A percentile compares a stretch with the other conserved stretches of the same genome.
Evolutionary conservation across 2,329 filamentous ascomycete species (phyloP).

Genomic region (Endoconidiophora polonica): DNA sequence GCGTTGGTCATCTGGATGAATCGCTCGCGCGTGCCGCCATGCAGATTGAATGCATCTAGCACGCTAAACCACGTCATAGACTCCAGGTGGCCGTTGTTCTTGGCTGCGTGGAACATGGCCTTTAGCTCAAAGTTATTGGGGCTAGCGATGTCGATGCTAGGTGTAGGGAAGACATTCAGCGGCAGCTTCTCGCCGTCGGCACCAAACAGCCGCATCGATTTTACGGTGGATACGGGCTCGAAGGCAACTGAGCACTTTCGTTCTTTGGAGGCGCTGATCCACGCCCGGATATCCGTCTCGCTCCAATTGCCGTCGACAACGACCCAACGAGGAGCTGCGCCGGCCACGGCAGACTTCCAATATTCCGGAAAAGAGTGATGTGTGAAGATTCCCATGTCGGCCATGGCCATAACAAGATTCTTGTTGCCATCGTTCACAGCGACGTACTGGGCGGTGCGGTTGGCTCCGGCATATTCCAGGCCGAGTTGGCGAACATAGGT

Average conservation of each 20-base stretch:
- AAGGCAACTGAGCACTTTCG: slow-evolving; percentile 50
- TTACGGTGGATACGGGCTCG: slow-evolving; percentile 76
- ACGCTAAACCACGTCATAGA: slow-evolving; percentile 58
- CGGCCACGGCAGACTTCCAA: slow-evolving; percentile 43
- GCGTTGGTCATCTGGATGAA: slow-evolving; percentile 52
- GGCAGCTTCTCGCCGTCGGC: slow-evolving; percentile 21
- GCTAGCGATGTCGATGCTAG: slow-evolving; percentile 56
- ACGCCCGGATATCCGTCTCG: slow-evolving; percentile 44
- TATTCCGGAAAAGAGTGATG: slow-evolving; percentile 32
- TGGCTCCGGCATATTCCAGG: slow-evolving; percentile 30
- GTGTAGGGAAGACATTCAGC: slow-evolving; percentile 38
- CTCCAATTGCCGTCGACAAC: slow-evolving; percentile 83
- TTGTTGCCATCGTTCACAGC: slow-evolving; percentile 73
- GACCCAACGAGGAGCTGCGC: slow-evolving; percentile 52
- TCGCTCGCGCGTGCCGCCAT: slow-evolving; percentile 51
- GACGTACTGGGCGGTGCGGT: slow-evolving; percentile 76
- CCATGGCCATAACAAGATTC: slow-evolving; percentile 81
- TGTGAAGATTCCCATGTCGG: slow-evolving; percentile 81
- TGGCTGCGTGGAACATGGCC: slow-evolving; percentile 60
- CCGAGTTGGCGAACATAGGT: slow-evolving; percentile 43
- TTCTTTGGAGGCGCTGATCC: slow-evolving; percentile 45
- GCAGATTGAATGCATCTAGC: slow-evolving; percentile 65
- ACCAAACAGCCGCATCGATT: slow-evolving; percentile 54
- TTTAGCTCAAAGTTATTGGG: slow-evolving; percentile 72
- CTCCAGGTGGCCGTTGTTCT: slow-evolving; percentile 50